A percentile compares a stretch with the other conserved stretches of the same genome.
These are phyloP conservation scores for Claviceps sp. DNA, from an alignment of 2,329 filamentous ascomycete genomes.

Conservation along the genomic window DNA sequence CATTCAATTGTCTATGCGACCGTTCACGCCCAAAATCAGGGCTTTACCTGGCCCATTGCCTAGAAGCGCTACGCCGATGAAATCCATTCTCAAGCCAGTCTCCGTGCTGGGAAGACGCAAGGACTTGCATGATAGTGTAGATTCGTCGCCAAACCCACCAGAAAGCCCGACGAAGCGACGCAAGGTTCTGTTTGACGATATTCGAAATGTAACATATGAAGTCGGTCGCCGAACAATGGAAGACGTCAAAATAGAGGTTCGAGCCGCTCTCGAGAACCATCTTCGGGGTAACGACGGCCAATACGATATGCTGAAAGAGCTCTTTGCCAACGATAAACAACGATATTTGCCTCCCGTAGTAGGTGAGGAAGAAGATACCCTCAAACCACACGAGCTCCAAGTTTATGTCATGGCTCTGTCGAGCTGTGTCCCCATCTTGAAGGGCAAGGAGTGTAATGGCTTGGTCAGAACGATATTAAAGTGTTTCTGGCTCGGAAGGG, in stretches of 20 bases:
- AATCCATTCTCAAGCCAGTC: constrained; percentile 38
- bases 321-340: constrained; percentile 38
- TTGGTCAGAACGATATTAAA: constrained; percentile 45
- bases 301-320: constrained; percentile 47
- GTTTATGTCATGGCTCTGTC: constrained; percentile 51
- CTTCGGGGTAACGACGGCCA: constrained; percentile 43
- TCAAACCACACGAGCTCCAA: constrained; percentile 42
- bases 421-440: constrained; percentile 45
- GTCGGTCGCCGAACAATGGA: constrained; percentile 39
- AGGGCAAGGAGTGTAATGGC: constrained; percentile 42
- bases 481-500: constrained; percentile 51
- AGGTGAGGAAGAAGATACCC: constrained; percentile 32
- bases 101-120: constrained; percentile 32
- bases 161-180: constrained; percentile 38
- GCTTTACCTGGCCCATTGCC: constrained; percentile 19
- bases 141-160: constrained; percentile 21
- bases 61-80: constrained; percentile 29
- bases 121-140: constrained; percentile 28
- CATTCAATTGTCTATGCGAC: constrained; percentile 13
- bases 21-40: constrained; percentile 22
- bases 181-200: constrained; percentile 46
- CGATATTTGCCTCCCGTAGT: constrained; percentile 25
- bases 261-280: constrained; percentile 43
- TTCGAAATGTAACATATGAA: constrained; percentile 42
- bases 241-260: constrained; percentile 41